Evolutionary conservation across 2,329 filamentous ascomycete species (phyloP), one percentile per base, ranked within the genome.

Genomic region (Lecanoromycetidae sp.): DNA sequence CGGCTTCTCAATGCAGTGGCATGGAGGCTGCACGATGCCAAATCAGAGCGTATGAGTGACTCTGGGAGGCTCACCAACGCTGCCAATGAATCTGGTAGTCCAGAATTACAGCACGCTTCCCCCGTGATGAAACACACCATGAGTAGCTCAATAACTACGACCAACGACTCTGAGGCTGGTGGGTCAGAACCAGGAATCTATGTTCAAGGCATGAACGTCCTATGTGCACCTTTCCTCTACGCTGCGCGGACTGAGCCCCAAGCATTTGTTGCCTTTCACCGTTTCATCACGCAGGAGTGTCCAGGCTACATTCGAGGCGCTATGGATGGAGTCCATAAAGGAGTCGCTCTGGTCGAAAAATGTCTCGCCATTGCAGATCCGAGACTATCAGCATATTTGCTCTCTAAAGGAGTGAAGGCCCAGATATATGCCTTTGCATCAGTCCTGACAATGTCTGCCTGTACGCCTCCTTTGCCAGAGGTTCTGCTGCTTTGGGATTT

Each of bases 141-240:
- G 54, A 76, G 52, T 67, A 71, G n/a, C 70, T 75, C 29, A 75
- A 47, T 76, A 10, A 66, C 81, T 46, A 59, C 76, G 1, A 80
- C 75, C 0, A 78, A 82, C 58, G 72, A 79, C 52, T 74, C 81
- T 55, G 78, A 82, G 53, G 69, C 71, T 5, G 75, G 74, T 48
- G 70, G 68, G 2, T 67, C 69, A 26, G 82, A 86, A 57, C 76
- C 85, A 9, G 86, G 87, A 26, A 88, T 85, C 33, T 98, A 98
- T 58, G 90, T 98, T 2, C 91, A 98, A 65, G 91, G 91, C 55
- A 96, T 98, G 90, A 98, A 98, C 61, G 91, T 98, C 33, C 76
- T 98, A 13, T 90, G 88, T 8, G 91, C 91, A 1, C 91, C 91
- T 0, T 95, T 98, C 60, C 72, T 98, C 37, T 98, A 98, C 63